Evolutionary conservation across 257 asterid species (phyloP).

Genomic region (Gentiana macrophylla): DNA sequence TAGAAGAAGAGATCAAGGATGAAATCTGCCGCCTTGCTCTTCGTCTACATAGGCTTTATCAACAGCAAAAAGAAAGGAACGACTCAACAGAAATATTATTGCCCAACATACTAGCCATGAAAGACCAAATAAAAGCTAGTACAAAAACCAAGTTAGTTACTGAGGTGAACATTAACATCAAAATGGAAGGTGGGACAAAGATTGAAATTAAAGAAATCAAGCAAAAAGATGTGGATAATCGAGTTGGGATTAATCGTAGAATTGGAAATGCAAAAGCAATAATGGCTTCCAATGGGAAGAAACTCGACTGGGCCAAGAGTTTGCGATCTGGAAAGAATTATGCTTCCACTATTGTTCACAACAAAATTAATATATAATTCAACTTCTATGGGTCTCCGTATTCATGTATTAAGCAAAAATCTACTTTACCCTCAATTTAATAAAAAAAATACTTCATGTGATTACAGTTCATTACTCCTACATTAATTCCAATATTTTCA

Average conservation of each 20-base stretch:
- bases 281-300: constrained; percentile 1
- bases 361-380: not conserved
- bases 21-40: constrained; percentile 48
- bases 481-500: too few species aligned
- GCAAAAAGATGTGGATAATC: constrained; percentile 22
- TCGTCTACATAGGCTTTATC: constrained; percentile 47
- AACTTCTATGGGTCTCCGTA: too few species aligned
- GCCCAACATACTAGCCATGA: not conserved
- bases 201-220: constrained; percentile 52
- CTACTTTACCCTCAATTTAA: too few species aligned
- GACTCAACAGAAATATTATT: not conserved
- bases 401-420: too few species aligned
- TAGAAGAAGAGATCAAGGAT: constrained; percentile 62
- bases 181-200: constrained; percentile 47
- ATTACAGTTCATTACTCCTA: too few species aligned
- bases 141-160: constrained; percentile 17
- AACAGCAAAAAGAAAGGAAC: constrained; percentile 31
- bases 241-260: not conserved
- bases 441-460: too few species aligned
- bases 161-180: constrained; percentile 51
- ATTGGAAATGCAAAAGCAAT: constrained; percentile 2
- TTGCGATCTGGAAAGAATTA: constrained; percentile 32
- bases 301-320: constrained; percentile 48
- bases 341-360: not conserved
- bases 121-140: not conserved